Evolutionary conservation across 805 yeast species (phyloP).

Genomic region (Metschnikowia anglica): DNA sequence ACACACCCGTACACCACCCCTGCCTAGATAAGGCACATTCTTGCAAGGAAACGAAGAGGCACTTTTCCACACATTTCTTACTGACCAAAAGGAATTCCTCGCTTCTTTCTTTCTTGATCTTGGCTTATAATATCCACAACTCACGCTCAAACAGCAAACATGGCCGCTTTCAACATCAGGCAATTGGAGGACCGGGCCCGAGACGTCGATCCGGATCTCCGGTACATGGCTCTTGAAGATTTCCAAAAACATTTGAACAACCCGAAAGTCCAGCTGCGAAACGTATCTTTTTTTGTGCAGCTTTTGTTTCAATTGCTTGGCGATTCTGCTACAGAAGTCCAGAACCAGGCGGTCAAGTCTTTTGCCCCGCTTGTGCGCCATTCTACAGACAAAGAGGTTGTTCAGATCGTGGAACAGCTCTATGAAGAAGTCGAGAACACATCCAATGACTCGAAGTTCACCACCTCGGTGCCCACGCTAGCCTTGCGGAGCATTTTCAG

Average conservation of each 20-base stretch:
- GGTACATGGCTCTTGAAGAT: slow-evolving; percentile 85
- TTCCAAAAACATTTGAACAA: slow-evolving; percentile 46
- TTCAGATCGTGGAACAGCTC: slow-evolving; percentile 32
- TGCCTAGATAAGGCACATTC: too few relatives aligned
- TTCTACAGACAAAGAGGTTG: slow-evolving; percentile 31
- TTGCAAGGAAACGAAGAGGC: too few relatives aligned
- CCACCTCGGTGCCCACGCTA: slow-evolving; percentile 53
- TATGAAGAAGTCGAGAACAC: slow-evolving; percentile 23
- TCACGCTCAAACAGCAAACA: neutral
- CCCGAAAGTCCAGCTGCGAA: slow-evolving; percentile 24
- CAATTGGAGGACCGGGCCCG: slow-evolving; percentile 44
- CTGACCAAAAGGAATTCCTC: too few relatives aligned
- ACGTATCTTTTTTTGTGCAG: slow-evolving; percentile 36
- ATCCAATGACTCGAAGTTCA: slow-evolving; percentile 27
- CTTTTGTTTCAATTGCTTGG: slow-evolving; percentile 46
- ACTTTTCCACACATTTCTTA: too few relatives aligned
- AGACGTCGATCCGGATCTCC: slow-evolving; percentile 75
- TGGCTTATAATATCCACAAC: too few relatives aligned
- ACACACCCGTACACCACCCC: too few relatives aligned
- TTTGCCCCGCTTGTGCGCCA: slow-evolving; percentile 46
- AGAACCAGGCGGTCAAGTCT: slow-evolving; percentile 67
- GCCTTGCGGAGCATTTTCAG: slow-evolving; percentile 48
- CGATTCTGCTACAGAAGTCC: slow-evolving; percentile 71
- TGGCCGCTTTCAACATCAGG: slow-evolving; percentile 26
- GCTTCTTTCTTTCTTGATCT: neutral